Evolutionary conservation across 139 green algal genomes (phyloP), one percentile per base, ranked within the genome.

Genomic region (Desmodesmus armatus): DNA sequence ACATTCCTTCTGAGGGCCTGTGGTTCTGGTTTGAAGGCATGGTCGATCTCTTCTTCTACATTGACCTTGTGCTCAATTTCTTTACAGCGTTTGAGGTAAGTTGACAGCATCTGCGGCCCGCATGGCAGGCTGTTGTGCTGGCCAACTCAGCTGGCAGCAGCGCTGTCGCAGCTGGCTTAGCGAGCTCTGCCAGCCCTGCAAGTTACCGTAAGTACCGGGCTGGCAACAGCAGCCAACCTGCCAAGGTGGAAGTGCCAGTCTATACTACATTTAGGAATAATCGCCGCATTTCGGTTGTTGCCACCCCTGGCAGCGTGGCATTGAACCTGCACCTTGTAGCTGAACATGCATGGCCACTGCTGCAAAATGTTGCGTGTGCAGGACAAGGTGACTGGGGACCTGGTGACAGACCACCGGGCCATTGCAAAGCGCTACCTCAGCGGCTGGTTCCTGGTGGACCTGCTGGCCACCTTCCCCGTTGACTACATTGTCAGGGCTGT

Each of bases 1-100:
- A 91, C 76, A 88, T 91, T 53, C 87, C 88, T 9, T 85, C 90
- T 3, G 78, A 87, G 33, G 88, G 90, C 37, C 47, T 85, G 33
- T 92, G 88, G 88, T 93, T 93, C 70, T 93, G 90, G 90, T 85
- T 93, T 27, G 90, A 93, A 82, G 90, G 88, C 33, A 44, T 92
- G 37, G 91, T 93, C 5, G 87, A 93, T 65, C n/a, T 91, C 0
- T 93, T 93, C 86, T 93, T 93, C 73, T 89, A 90, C 35, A 63
- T 87, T 4, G 90, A 93, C 78, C 81, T 93, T 0, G 70, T 85
- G 0, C 86, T 93, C 19, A 93, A 93, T 72, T 93, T 93, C 81
- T 88, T 93, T 47, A 89, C 83, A n/a, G 88, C 90, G 9, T 93
- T 91, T 63, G 90, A 93, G 87, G 87, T 90, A 27, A 55, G 66